Conservation (phyloP, 345 rosid species). For the Eucalyptus rudis region DNA sequence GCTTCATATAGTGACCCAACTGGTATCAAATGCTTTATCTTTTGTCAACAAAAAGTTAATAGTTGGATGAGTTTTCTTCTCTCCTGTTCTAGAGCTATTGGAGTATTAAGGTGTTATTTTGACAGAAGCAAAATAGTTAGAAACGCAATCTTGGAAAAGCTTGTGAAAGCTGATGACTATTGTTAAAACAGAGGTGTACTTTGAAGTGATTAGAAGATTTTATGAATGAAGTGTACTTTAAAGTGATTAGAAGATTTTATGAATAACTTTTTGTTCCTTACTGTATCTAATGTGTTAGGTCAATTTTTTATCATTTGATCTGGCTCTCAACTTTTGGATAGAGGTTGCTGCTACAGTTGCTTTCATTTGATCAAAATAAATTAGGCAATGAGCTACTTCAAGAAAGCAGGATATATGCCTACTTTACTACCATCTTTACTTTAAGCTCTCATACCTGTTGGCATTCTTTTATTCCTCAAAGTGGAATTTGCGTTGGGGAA, state of each 20-base stretch:
- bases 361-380: not conserved
- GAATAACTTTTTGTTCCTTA: not conserved
- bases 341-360: not conserved
- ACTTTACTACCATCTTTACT: not conserved
- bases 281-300: not conserved
- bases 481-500: not conserved
- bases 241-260: not conserved
- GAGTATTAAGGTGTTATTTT: not conserved
- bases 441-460: not conserved
- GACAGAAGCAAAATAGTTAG: not conserved
- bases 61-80: not conserved
- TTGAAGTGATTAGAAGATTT: not conserved
- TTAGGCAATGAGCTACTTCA: not conserved
- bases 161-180: not conserved
- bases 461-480: not conserved
- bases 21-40: not conserved
- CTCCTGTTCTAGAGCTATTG: not conserved
- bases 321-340: not conserved
- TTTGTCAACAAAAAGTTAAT: no score
- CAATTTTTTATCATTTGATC: not conserved
- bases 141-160: not conserved
- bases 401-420: not conserved
- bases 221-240: not conserved
- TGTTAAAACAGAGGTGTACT: not conserved
- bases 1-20: constrained; percentile 68